These are phyloP conservation scores for Boletus edulis DNA, from an alignment of 768 basidiomycete genomes.

Conservation along the genomic window DNA sequence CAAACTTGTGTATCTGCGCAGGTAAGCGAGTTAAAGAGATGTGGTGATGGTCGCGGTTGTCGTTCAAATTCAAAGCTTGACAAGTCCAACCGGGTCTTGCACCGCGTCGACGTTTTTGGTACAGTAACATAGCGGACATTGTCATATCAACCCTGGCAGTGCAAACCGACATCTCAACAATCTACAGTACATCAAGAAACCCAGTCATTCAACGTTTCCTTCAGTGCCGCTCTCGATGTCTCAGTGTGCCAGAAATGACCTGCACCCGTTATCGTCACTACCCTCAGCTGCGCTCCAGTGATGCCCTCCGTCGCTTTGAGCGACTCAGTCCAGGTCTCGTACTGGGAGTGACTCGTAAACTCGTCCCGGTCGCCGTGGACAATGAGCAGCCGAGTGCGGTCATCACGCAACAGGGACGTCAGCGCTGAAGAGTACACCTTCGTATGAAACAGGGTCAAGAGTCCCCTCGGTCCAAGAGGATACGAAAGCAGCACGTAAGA, in stretches of 20 bases:
- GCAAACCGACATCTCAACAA: background rate
- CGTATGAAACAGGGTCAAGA: conserved; percentile 68
- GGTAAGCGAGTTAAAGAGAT: background rate
- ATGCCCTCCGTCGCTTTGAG: conserved; percentile 31
- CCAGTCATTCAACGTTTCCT: conserved; percentile 22
- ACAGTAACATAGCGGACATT: background rate
- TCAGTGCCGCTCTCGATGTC: conserved; percentile 22
- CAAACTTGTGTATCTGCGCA: conserved; percentile 8
- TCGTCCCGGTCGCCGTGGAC: conserved; percentile 70
- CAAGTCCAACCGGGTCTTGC: conserved; percentile 1
- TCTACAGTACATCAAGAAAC: conserved; percentile 5
- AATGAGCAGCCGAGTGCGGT: conserved; percentile 52
- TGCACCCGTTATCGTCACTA: conserved; percentile 43
- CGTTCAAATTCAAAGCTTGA: background rate
- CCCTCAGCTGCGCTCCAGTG: conserved; percentile 25
- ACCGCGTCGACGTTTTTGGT: conserved; percentile 17
- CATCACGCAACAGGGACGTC: conserved; percentile 45
- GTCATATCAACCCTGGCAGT: conserved; percentile 9
- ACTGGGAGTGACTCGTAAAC: conserved; percentile 58
- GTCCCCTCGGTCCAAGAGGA: conserved; percentile 63
- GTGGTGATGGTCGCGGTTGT: conserved; percentile 30
- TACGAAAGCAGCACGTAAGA: conserved; percentile 75
- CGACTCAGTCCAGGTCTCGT: conserved; percentile 51
- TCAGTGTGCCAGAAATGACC: conserved; percentile 67
- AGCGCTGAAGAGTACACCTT: conserved; percentile 53